Evolutionary conservation across 2,329 filamentous ascomycete species (phyloP).

Genomic region (Sporothrix protearum): DNA sequence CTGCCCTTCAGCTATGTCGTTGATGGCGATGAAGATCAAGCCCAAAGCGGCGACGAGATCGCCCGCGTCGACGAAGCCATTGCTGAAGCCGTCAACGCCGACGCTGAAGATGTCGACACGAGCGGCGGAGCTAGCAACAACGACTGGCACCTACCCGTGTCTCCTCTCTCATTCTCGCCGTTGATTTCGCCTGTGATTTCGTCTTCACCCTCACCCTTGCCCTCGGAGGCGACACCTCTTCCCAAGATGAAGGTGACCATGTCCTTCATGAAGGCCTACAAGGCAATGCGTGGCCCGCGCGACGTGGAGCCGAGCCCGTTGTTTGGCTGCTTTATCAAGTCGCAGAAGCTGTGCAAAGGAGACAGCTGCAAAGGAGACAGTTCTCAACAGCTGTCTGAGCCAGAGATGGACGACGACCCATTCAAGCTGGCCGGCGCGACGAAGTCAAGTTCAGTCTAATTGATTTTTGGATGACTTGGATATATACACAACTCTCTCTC

Average conservation of each 20-base stretch:
- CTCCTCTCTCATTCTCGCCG: not conserved
- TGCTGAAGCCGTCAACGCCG: not conserved
- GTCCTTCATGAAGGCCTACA: constrained; percentile 35
- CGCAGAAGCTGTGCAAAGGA: constrained; percentile 27
- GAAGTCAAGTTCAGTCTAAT: constrained; percentile 20
- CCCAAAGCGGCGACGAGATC: not conserved
- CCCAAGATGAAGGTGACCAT: constrained; percentile 24
- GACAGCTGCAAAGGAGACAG: constrained; percentile 27
- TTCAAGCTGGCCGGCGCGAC: constrained; percentile 8
- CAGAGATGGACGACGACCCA: constrained; percentile 15
- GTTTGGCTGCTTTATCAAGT: constrained; percentile 25
- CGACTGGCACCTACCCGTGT: not conserved
- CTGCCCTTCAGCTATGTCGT: not conserved
- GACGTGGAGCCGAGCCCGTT: constrained; percentile 31
- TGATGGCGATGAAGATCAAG: not conserved
- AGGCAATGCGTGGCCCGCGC: constrained; percentile 36
- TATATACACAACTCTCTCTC: not conserved
- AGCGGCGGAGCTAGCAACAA: not conserved
- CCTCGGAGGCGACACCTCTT: not conserved
- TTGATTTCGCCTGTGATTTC: no score
- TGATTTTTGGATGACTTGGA: not conserved
- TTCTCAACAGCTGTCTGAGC: no score
- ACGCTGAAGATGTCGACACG: not conserved
- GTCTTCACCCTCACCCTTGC: not conserved
- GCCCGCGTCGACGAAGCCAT: not conserved